These are phyloP conservation scores for Cyclocybe aegerita DNA, from an alignment of 768 basidiomycete species.

Conservation along the genomic window DNA sequence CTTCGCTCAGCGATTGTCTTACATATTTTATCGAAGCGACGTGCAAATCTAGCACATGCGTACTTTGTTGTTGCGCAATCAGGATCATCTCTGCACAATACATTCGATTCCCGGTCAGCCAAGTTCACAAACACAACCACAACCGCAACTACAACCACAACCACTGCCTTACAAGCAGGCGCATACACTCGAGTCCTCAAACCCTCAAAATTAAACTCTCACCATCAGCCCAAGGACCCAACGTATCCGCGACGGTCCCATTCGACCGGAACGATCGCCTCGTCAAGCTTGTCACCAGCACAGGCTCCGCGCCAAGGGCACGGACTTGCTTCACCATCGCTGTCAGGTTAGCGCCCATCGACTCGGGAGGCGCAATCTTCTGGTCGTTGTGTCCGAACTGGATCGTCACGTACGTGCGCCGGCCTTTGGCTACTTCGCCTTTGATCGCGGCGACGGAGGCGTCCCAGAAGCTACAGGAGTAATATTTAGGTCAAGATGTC, in stretches of 20 bases:
- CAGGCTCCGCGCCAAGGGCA: constrained; percentile 35
- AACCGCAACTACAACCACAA: too few relatives aligned
- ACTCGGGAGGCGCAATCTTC: constrained; percentile 41
- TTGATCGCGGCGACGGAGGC: constrained; percentile 33
- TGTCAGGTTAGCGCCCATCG: constrained; percentile 42
- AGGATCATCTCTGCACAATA: constrained; percentile 29
- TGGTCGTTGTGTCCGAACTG: constrained; percentile 44
- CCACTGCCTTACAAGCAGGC: too few relatives aligned
- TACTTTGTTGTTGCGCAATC: constrained; percentile 32
- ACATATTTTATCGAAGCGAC: constrained; percentile 36
- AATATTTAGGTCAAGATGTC: not conserved
- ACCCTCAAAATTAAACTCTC: not conserved
- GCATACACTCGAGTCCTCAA: too few relatives aligned
- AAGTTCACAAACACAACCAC: too few relatives aligned
- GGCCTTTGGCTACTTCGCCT: constrained; percentile 32
- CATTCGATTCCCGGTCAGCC: not conserved
- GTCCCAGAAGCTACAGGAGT: constrained; percentile 24
- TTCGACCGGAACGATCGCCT: constrained; percentile 34
- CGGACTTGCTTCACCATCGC: constrained; percentile 37
- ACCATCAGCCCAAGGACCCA: constrained; percentile 39
- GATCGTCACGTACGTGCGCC: constrained; percentile 36
- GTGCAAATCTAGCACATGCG: constrained; percentile 39
- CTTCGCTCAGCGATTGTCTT: not conserved
- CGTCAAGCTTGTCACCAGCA: constrained; percentile 41
- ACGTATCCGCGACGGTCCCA: constrained; percentile 34